Percentiles rank a stretch among this genome's conserved stretches.
Conservation (phyloP, 192 early-diverging fungal genomes). For the Rhizophagus sp. region DNA sequence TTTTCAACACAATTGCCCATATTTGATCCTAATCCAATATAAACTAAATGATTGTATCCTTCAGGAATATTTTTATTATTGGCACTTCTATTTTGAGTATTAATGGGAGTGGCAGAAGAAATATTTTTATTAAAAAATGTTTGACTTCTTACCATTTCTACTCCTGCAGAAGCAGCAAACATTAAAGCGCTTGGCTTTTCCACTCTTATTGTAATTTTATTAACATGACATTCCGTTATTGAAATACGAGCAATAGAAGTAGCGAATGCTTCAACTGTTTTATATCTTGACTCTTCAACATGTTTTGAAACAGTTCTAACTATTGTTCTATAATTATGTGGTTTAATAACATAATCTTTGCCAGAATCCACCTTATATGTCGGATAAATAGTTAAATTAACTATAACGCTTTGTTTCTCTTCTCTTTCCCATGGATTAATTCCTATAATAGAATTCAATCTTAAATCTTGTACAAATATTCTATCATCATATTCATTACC, state of each 20-base stretch:
- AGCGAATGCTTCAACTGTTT: conserved; percentile 95
- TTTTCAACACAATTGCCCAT: conserved; percentile 80
- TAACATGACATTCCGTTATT: conserved; percentile 78
- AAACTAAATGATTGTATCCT: conserved; percentile 60
- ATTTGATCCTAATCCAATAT: conserved; percentile 90
- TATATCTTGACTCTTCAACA: conserved; percentile 86
- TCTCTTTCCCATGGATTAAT: conserved; percentile 96
- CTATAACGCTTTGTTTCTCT: conserved; percentile 85
- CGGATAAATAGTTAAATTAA: conserved; percentile 76
- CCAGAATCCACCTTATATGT: conserved; percentile 37
- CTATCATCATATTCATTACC: conserved; percentile 62
- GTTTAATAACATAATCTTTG: conserved; percentile 64
- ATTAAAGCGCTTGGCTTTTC: conserved; percentile 94
- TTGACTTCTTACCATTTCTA: conserved; percentile 83
- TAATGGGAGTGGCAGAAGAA: conserved; percentile 26
- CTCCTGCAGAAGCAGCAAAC: conserved; percentile 87
- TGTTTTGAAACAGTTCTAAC: conserved; percentile 75
- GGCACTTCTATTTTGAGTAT: conserved; percentile 32
- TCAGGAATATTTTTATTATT: conserved; percentile 37
- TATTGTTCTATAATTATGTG: conserved; percentile 90
- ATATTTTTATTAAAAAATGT: conserved; percentile 45
- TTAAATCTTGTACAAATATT: conserved; percentile 83
- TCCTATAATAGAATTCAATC: conserved; percentile 85
- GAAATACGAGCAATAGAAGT: conserved; percentile 77
- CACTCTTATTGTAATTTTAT: conserved; percentile 86